These are phyloP conservation scores for Wickerhamiella infanticola DNA, from an alignment of 1,139 yeast genomes.

Conservation along the genomic window DNA sequence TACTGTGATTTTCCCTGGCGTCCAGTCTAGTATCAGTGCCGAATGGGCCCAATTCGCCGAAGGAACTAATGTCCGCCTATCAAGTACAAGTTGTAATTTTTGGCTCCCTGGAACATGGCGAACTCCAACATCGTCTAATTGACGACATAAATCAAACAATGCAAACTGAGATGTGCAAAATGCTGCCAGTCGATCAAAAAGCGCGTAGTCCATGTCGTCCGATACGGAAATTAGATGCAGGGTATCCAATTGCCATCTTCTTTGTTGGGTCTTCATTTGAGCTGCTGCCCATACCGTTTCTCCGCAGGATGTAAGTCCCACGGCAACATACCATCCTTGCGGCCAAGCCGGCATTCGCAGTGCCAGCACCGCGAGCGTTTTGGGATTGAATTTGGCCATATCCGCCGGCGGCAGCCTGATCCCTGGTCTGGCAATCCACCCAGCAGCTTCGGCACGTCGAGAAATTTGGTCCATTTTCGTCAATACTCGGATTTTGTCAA, in stretches of 20 bases:
- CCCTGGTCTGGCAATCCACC: constrained; percentile 13
- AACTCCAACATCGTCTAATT: constrained; percentile 9
- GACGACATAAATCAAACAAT: constrained; percentile 14
- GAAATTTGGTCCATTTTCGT: constrained; percentile 11
- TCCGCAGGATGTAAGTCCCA: constrained; percentile 16
- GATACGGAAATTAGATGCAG: constrained; percentile 9
- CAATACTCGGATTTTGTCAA: constrained; percentile 7
- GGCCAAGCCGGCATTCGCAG: constrained; percentile 23
- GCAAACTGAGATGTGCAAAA: constrained; percentile 11
- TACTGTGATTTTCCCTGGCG: not conserved
- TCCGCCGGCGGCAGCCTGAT: constrained; percentile 13
- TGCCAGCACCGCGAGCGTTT: constrained; percentile 18
- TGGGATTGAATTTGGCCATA: constrained; percentile 11
- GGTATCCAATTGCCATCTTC: constrained; percentile 15
- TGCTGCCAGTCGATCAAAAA: constrained; percentile 7
- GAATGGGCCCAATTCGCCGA: constrained; percentile 12
- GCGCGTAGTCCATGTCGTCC: constrained; percentile 13
- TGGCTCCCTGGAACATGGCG: constrained; percentile 6
- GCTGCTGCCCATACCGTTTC: constrained; percentile 13
- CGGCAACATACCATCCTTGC: constrained; percentile 24
- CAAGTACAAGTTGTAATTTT: constrained; percentile 5
- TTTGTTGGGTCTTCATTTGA: constrained; percentile 9
- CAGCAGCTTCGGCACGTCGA: constrained; percentile 14
- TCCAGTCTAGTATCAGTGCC: constrained; percentile 8
- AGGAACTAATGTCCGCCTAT: constrained; percentile 2